These are phyloP conservation scores for Saxophila tyrrhenica DNA, from an alignment of 495 filamentous ascomycete species.

Conservation along the genomic window DNA sequence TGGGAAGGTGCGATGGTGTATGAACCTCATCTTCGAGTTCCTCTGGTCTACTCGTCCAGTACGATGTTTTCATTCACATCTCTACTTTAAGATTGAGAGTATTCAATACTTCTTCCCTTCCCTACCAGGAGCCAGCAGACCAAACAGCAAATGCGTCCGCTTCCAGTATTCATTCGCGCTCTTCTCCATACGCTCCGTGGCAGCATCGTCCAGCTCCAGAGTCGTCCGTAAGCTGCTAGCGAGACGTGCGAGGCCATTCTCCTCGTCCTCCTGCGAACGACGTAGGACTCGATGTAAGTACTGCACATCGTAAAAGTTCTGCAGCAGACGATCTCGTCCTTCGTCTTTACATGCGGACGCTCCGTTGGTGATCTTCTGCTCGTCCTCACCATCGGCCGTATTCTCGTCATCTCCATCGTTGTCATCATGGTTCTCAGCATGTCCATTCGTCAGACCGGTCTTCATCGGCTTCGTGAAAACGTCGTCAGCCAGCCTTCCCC, in stretches of 20 bases:
- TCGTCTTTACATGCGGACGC: not conserved
- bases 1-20: no score
- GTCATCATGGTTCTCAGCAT: not conserved
- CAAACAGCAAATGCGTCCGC: conserved; percentile 32
- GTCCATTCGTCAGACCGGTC: not conserved
- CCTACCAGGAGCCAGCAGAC: conserved; percentile 9
- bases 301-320: conserved; percentile 66
- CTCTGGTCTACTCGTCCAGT: no score
- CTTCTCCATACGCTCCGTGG: conserved; percentile 19
- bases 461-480: conserved; percentile 3
- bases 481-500: conserved; percentile 25
- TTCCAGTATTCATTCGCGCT: conserved; percentile 29
- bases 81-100: not conserved
- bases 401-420: conserved; percentile 17
- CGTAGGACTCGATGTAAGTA: conserved; percentile 41
- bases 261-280: not conserved
- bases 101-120: not conserved
- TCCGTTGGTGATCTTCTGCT: not conserved
- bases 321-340: conserved; percentile 36
- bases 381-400: conserved; percentile 8
- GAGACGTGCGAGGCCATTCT: not conserved
- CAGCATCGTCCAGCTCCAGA: conserved; percentile 15
- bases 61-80: not conserved
- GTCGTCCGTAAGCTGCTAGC: not conserved
- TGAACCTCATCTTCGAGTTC: no score